Evolutionary conservation across 1,284 basidiomycete genomes (phyloP).

Genomic region (Pholiota adiposa): DNA sequence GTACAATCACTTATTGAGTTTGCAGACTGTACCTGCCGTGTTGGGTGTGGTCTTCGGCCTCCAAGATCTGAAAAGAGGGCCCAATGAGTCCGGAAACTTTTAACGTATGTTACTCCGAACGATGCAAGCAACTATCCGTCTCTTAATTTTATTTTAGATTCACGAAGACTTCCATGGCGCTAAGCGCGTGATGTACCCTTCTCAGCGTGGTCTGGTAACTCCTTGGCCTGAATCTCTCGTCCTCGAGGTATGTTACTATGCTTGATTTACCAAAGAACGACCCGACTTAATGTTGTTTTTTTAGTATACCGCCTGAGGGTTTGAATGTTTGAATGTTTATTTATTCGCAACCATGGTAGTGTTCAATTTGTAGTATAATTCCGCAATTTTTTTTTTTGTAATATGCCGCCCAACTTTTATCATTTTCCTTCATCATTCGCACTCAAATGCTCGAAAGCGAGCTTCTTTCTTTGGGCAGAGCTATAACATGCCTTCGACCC

Average conservation of each 20-base stretch:
- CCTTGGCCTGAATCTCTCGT: conserved; percentile 46
- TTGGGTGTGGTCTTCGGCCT: conserved; percentile 54
- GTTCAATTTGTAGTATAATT: no score
- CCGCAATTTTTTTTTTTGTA: no score
- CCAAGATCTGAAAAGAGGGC: conserved; percentile 47
- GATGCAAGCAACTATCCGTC: not conserved
- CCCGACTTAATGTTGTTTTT: no score
- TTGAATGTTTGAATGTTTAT: no score
- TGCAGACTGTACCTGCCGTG: conserved; percentile 45
- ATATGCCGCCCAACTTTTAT: no score
- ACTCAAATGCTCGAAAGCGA: no score
- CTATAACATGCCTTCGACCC: no score
- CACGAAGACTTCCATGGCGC: conserved; percentile 36
- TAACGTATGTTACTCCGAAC: conserved; percentile 28
- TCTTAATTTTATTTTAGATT: conserved; percentile 30
- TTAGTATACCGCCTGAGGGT: no score
- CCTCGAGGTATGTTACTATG: conserved; percentile 32
- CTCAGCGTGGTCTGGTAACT: conserved; percentile 35
- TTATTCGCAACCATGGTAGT: no score
- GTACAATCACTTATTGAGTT: not conserved
- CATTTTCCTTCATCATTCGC: no score
- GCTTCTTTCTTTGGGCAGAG: no score
- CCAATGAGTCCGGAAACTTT: conserved; percentile 51
- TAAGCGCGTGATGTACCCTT: conserved; percentile 37
- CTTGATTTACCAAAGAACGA: no score